Percentiles rank a stretch among this genome's conserved stretches.
Evolutionary conservation across 2,329 filamentous ascomycete genomes (phyloP).

Genomic region (Colletotrichum phormii): DNA sequence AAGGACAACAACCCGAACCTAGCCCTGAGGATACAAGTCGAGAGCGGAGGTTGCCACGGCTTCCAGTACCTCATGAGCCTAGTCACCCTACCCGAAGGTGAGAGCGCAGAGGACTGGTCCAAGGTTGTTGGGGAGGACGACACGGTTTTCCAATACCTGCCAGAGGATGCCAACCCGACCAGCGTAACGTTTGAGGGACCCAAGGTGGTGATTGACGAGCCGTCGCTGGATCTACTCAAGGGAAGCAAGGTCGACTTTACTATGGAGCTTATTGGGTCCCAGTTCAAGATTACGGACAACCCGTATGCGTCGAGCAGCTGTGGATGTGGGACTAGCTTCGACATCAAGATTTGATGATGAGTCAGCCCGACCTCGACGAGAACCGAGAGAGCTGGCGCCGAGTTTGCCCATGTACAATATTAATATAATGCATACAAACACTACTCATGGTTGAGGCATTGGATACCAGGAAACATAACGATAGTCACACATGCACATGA

Average conservation of each 20-base stretch:
- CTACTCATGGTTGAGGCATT: neutral
- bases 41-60: slow-evolving; percentile 94
- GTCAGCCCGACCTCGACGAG: neutral
- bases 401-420: neutral
- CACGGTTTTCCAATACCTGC: slow-evolving; percentile 81
- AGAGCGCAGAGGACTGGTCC: slow-evolving; percentile 47
- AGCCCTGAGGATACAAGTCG: slow-evolving; percentile 90
- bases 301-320: slow-evolving; percentile 93
- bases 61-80: slow-evolving; percentile 98
- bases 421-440: neutral
- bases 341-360: slow-evolving; percentile 75
- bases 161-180: slow-evolving; percentile 53
- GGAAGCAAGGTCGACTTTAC: slow-evolving; percentile 98
- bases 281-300: slow-evolving; percentile 97
- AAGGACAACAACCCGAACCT: slow-evolving; percentile 81
- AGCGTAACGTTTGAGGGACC: slow-evolving; percentile 55
- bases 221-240: slow-evolving; percentile 87
- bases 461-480: neutral
- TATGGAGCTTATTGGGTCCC: slow-evolving; percentile 87
- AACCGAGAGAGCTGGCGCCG: neutral
- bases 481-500: slow-evolving; percentile 11
- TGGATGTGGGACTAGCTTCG: slow-evolving; percentile 97
- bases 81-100: slow-evolving; percentile 66
- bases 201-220: slow-evolving; percentile 90
- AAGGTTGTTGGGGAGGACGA: slow-evolving; percentile 76